Percentiles rank a stretch among this genome's conserved stretches.
These are phyloP conservation scores for Discostella stelligera DNA, from an alignment of 352 stramenopile genomes.

Conservation along the genomic window DNA sequence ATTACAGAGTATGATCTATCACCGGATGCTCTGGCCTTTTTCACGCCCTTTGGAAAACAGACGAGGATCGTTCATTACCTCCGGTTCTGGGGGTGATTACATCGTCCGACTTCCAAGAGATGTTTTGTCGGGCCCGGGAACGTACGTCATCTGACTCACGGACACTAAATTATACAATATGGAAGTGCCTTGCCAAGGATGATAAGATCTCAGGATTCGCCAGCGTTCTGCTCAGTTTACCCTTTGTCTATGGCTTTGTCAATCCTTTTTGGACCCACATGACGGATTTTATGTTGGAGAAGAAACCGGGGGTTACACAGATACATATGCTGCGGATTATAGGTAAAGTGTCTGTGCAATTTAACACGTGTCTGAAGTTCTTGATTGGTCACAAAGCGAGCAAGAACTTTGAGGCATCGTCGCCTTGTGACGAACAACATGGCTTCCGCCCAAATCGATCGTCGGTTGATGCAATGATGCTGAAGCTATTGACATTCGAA, in stretches of 20 bases:
- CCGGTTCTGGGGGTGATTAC: background rate
- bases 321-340: too few relatives aligned
- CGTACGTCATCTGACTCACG: background rate
- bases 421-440: slow-evolving; percentile 16
- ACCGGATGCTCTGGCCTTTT: too few relatives aligned
- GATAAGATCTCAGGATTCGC: background rate
- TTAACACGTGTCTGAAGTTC: slow-evolving; percentile 16
- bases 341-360: background rate
- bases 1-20: too few relatives aligned
- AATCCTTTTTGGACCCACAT: too few relatives aligned
- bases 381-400: background rate
- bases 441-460: background rate
- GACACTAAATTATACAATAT: background rate
- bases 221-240: background rate
- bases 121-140: background rate
- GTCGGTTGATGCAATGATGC: background rate
- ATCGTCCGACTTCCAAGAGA: background rate
- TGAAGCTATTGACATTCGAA: slow-evolving; percentile 12
- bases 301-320: too few relatives aligned
- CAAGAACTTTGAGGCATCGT: background rate
- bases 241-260: background rate
- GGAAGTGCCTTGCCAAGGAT: background rate
- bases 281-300: too few relatives aligned
- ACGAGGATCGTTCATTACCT: too few relatives aligned
- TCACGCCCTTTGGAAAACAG: too few relatives aligned